These are phyloP conservation scores for Curvularia hawaiiensis DNA, from an alignment of 2,329 filamentous ascomycete species.

Conservation along the genomic window DNA sequence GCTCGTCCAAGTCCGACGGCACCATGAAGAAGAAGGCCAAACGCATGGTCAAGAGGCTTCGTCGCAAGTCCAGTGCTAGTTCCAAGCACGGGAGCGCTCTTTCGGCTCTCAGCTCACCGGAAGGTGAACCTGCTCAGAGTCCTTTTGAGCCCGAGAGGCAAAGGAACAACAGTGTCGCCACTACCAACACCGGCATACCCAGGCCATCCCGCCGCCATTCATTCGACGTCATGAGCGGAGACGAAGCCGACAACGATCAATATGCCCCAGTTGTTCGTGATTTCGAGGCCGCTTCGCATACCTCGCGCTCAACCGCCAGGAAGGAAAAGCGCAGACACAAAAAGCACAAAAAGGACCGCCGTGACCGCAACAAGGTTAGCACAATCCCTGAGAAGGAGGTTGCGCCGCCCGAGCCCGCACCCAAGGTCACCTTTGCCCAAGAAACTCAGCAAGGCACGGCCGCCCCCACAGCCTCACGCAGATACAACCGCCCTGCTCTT, in stretches of 20 bases:
- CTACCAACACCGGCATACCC: slow-evolving; percentile 24
- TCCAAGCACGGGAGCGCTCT: slow-evolving; percentile 64
- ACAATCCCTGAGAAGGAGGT: slow-evolving; percentile 33
- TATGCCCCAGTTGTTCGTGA: slow-evolving; percentile 53
- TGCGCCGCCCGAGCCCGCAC: slow-evolving; percentile 12
- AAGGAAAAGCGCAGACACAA: slow-evolving; percentile 49
- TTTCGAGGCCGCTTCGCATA: slow-evolving; percentile 51
- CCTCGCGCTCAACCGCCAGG: slow-evolving; percentile 45
- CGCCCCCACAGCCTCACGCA: slow-evolving; percentile 58
- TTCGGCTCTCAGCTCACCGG: slow-evolving; percentile 54
- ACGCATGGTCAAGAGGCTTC: slow-evolving; percentile 73
- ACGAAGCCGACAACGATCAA: slow-evolving; percentile 60
- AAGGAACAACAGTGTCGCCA: slow-evolving; percentile 28
- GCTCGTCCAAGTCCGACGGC: slow-evolving; percentile 67
- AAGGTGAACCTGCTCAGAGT: slow-evolving; percentile 46
- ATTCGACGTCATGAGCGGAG: slow-evolving; percentile 55
- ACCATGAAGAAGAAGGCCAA: slow-evolving; percentile 77
- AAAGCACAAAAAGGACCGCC: slow-evolving; percentile 54
- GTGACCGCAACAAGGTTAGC: slow-evolving; percentile 44
- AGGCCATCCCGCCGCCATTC: slow-evolving; percentile 43
- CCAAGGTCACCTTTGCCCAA: slow-evolving; percentile 50
- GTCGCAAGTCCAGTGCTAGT: slow-evolving; percentile 77
- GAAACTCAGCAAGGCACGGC: slow-evolving; percentile 35
- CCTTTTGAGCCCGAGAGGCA: slow-evolving; percentile 47
- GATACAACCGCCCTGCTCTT: slow-evolving; percentile 59